These are phyloP conservation scores for Penicillium sp. DNA, from an alignment of 2,329 filamentous ascomycete species.

Conservation along the genomic window DNA sequence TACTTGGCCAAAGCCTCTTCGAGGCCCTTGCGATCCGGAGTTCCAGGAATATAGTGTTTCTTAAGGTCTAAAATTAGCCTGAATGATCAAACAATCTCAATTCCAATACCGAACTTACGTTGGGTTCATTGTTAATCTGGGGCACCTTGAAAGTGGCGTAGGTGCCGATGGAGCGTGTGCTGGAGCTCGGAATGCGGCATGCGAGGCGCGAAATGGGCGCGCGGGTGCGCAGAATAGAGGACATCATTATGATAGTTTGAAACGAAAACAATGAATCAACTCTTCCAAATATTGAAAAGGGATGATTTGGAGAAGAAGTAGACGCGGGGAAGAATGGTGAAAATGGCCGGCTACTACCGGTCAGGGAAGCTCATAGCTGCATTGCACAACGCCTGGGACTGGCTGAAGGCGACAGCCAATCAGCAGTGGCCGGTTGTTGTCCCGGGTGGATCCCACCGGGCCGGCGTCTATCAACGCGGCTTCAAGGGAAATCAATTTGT, in stretches of 20 bases:
- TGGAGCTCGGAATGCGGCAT: slow-evolving; percentile 23
- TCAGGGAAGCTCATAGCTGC: slow-evolving; percentile 1
- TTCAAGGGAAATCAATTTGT: neutral
- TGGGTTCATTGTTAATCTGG: slow-evolving; percentile 88
- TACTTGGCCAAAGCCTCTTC: slow-evolving; percentile 69
- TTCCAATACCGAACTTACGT: slow-evolving; percentile 59
- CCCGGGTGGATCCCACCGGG: slow-evolving; percentile 18
- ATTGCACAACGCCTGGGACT: neutral
- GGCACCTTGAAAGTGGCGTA: slow-evolving; percentile 87
- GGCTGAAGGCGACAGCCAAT: slow-evolving; percentile 4
- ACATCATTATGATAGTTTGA: slow-evolving; percentile 29
- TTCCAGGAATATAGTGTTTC: slow-evolving; percentile 88
- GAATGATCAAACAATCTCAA: neutral
- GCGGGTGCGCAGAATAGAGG: slow-evolving; percentile 29
- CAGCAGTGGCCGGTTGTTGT: slow-evolving; percentile 11
- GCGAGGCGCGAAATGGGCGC: slow-evolving; percentile 25
- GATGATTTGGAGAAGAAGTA: slow-evolving; percentile 10
- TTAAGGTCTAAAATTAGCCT: slow-evolving; percentile 39
- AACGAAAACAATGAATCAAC: neutral
- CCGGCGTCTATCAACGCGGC: slow-evolving; percentile 1
- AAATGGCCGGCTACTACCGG: slow-evolving; percentile 26
- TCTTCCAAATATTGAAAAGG: slow-evolving; percentile 2
- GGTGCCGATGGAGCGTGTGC: slow-evolving; percentile 48
- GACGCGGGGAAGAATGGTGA: slow-evolving; percentile 30
- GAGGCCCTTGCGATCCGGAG: slow-evolving; percentile 73